Conservation (phyloP, 2,329 filamentous ascomycete genomes). For the Capronia coronata region DNA sequence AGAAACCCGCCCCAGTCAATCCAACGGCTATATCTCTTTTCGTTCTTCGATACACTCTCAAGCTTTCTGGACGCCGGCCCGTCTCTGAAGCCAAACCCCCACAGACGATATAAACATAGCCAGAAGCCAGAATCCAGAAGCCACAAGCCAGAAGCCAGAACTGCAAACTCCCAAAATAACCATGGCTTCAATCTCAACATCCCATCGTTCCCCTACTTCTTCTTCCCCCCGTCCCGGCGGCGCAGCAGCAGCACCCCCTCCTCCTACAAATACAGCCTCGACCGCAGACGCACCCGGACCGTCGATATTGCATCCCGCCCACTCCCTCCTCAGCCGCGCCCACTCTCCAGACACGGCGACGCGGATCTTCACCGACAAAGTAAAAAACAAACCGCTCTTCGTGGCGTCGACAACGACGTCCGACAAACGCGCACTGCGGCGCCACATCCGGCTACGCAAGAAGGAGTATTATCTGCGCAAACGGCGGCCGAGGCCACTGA, state of each 20-base stretch:
- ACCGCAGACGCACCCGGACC: no score
- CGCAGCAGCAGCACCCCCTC: not conserved
- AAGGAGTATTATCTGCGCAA: constrained; percentile 43
- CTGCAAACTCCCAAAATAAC: no score
- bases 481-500: constrained; percentile 62
- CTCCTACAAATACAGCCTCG: constrained; percentile 6
- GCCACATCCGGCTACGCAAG: constrained; percentile 45
- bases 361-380: constrained; percentile 72
- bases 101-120: no score
- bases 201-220: no score
- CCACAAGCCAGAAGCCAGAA: no score
- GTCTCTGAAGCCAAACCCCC: no score
- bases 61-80: no score
- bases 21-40: no score
- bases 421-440: constrained; percentile 48
- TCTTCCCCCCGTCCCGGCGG: not conserved
- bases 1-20: no score
- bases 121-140: no score
- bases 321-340: constrained; percentile 65
- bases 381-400: constrained; percentile 73
- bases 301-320: constrained; percentile 51
- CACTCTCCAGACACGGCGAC: constrained; percentile 67
- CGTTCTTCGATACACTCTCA: no score
- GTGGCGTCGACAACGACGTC: constrained; percentile 54
- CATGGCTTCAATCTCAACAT: not conserved